A percentile compares a stretch with the other conserved stretches of the same genome.
phyloP scores from a whole-genome alignment of 2,329 filamentous ascomycete genomes.

The Diaporthe destruens region DNA sequence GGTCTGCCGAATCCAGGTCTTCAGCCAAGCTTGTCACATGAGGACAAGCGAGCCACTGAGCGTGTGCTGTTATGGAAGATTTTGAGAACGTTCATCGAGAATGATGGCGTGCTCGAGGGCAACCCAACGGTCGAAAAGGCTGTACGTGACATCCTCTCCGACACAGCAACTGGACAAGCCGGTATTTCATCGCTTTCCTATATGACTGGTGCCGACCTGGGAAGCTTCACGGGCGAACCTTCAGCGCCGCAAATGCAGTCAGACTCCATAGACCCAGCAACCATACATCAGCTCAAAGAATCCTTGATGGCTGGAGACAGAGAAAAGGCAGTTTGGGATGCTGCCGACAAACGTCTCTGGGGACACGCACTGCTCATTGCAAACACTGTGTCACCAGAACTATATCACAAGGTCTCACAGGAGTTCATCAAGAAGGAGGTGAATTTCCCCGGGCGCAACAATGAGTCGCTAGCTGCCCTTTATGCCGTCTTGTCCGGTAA shows the following conservation, averaged over 20 bases:
- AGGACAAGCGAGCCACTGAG: slow-evolving; percentile 81
- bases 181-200: slow-evolving; percentile 46
- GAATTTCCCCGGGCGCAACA: slow-evolving; percentile 81
- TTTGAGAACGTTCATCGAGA: slow-evolving; percentile 82
- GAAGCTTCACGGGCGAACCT: slow-evolving; percentile 38
- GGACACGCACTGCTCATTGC: slow-evolving; percentile 95
- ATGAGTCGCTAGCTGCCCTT: slow-evolving; percentile 88
- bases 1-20: slow-evolving; percentile 63
- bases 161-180: slow-evolving; percentile 57
- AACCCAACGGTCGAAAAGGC: slow-evolving; percentile 78
- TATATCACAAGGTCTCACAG: slow-evolving; percentile 93
- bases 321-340: slow-evolving; percentile 92
- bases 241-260: slow-evolving; percentile 48
- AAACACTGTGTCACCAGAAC: slow-evolving; percentile 78
- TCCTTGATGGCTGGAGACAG: slow-evolving; percentile 84
- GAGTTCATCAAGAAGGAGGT: slow-evolving; percentile 97
- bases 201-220: slow-evolving; percentile 41
- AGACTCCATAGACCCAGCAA: slow-evolving; percentile 77
- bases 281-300: slow-evolving; percentile 79
- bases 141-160: slow-evolving; percentile 80
- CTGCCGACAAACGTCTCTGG: slow-evolving; percentile 94
- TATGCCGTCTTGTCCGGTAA: slow-evolving; percentile 97
- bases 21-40: slow-evolving; percentile 64
- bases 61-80: slow-evolving; percentile 90
- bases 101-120: slow-evolving; percentile 86